Base-by-base conservation (phyloP, 75 land plant genomes). In the Sequoia sempervirens region DNA sequence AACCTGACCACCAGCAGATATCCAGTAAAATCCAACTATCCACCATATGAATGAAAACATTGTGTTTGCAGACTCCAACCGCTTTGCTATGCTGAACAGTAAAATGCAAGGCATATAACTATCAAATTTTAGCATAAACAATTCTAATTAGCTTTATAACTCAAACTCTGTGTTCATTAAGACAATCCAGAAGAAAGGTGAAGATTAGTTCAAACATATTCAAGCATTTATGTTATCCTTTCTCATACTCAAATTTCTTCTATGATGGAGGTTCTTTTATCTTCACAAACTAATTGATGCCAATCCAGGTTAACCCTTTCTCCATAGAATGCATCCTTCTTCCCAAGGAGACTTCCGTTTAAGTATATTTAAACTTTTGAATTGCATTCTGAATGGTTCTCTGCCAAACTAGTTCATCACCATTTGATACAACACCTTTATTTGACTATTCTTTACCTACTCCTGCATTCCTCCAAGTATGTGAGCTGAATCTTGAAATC, bases 21-120 rank as follows among this genome's bases (percentile, higher is more conserved):
- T 88, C 96, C 96, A 95, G 47, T 95, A 95, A 80, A 95, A 93
- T 61, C 96, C 96, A 83, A 93, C 81, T 26, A 93, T 86, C 96
- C 96, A 95, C 96, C 96, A 95, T 43, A 95, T 84, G 56, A 95
- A 93, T 38, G 96, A 93, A 85, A 95, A 95, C 93, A 93, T 93
- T 38, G 95, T 93, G 78, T 93, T 95, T 82, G 95, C 95, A 84
- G 96, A 95, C 86, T 93, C 96, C 84, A 95, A 46, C 85, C 92
- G 90, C 84, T 93, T 95, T 20, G 87, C 89, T 74, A 90, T 76
- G 83, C 95, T 94, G 90, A 43, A 78, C 0, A 11, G 28, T 41
- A 43, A 43, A 38, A 78, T 76, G 1, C 12, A 26, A 40, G 26
- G 80, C 1, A n/a, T 34, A 34, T 37, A 43, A 78, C 12, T 8